These are phyloP conservation scores for Neonectria faginata DNA, from an alignment of 2,329 filamentous ascomycete genomes.

Conservation along the genomic window DNA sequence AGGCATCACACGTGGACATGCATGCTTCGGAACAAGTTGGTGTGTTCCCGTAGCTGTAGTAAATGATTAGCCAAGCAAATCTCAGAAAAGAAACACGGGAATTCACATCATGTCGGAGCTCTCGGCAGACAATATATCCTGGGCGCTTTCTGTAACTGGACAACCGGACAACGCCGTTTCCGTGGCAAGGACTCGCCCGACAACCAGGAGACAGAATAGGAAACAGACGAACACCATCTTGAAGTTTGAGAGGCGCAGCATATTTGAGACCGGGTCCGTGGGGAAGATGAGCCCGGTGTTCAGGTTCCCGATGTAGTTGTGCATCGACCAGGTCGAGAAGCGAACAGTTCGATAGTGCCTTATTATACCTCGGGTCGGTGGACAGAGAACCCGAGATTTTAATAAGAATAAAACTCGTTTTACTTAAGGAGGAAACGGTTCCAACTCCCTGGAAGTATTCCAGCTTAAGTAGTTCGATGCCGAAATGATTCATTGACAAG, in stretches of 20 bases:
- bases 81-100: neutral
- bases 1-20: neutral
- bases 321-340: neutral
- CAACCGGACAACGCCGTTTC: neutral
- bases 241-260: no score
- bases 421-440: neutral
- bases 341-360: neutral
- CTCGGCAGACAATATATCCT: no score
- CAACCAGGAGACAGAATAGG: neutral
- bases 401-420: neutral
- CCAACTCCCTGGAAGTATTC: neutral
- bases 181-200: neutral
- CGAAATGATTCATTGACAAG: neutral
- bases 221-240: neutral
- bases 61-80: neutral
- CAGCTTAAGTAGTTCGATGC: neutral
- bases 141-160: neutral
- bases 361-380: neutral
- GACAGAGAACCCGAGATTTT: neutral
- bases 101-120: slow-evolving; percentile 3
- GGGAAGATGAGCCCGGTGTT: neutral
- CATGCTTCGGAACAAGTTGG: slow-evolving; percentile 2
- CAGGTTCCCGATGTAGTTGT: neutral
- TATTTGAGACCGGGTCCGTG: neutral
- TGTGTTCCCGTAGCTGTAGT: neutral